Evolutionary conservation across 1,284 basidiomycete species (phyloP).

Genomic region (Ustilago vetiveriae): DNA sequence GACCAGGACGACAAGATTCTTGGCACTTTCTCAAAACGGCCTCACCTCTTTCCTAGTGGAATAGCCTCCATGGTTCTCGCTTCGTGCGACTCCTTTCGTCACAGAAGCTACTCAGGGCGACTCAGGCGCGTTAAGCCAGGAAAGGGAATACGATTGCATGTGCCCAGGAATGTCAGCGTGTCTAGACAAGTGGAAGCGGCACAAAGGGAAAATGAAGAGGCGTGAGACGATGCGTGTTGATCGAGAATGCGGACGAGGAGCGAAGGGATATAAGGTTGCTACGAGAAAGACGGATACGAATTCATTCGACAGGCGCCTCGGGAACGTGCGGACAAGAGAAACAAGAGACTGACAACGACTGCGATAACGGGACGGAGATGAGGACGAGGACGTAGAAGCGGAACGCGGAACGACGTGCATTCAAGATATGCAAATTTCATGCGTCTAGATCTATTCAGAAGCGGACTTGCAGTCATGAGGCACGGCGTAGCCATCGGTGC

Average conservation of each 20-base stretch:
- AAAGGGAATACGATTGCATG: constrained; percentile 1
- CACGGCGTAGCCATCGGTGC: constrained; percentile 69
- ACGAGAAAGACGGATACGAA: neutral
- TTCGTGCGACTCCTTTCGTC: too few relatives aligned
- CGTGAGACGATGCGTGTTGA: neutral
- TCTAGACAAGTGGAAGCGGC: neutral
- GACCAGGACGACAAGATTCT: too few relatives aligned
- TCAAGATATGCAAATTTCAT: too few relatives aligned
- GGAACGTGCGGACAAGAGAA: neutral
- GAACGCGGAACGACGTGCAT: neutral
- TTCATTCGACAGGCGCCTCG: neutral
- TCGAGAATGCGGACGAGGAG: constrained; percentile 1
- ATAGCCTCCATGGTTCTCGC: too few relatives aligned
- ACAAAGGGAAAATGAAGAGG: neutral
- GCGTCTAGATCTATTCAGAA: neutral
- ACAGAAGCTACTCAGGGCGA: too few relatives aligned
- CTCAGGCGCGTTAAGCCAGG: too few relatives aligned
- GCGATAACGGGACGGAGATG: neutral
- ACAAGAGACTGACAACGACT: neutral
- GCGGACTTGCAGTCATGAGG: constrained; percentile 67
- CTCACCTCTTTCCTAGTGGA: too few relatives aligned
- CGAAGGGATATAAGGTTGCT: constrained; percentile 1
- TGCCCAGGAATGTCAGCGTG: neutral
- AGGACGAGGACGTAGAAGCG: too few relatives aligned
- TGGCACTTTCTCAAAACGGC: too few relatives aligned